Percentiles rank a stretch among this genome's conserved stretches.
phyloP scores from a whole-genome alignment of 2,329 filamentous ascomycete species.

The Sporothrix inflata region DNA sequence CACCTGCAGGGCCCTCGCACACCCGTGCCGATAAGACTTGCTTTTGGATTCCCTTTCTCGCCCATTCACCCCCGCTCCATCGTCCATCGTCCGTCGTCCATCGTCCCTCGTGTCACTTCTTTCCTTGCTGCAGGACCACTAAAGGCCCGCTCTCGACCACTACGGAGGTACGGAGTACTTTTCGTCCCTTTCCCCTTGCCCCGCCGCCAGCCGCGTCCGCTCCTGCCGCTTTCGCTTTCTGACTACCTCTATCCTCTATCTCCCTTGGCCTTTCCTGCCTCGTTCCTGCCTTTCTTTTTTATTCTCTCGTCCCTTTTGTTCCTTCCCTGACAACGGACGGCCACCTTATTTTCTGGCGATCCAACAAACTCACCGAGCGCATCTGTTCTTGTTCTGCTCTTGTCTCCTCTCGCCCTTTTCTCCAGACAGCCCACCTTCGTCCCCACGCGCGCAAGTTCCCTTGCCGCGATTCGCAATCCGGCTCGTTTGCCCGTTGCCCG shows the following conservation, averaged over 20 bases:
- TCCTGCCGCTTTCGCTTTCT: background rate
- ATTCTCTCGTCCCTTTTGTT: background rate
- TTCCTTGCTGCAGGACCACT: background rate
- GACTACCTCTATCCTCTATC: background rate
- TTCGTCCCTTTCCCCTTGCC: background rate
- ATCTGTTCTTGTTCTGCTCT: no score
- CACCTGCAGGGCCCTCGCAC: constrained; percentile 22
- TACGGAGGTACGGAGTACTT: background rate
- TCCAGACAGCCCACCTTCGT: background rate
- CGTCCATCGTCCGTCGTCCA: background rate
- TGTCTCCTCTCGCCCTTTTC: background rate
- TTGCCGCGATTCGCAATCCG: background rate
- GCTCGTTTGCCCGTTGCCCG: constrained; percentile 14
- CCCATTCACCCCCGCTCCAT: no score
- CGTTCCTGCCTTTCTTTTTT: background rate
- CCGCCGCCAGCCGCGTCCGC: constrained; percentile 25
- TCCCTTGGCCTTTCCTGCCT: background rate
- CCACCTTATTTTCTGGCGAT: constrained; percentile 12
- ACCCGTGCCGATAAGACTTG: background rate
- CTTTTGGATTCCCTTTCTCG: background rate
- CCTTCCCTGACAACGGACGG: background rate
- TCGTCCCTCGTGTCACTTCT: background rate
- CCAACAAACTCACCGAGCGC: background rate
- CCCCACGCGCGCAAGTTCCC: constrained; percentile 5
- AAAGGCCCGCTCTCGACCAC: background rate